Percentiles rank a stretch among this genome's conserved stretches.
phyloP scores from a whole-genome alignment of 2,329 filamentous ascomycete genomes.

The Aspergillus puulaauensis region DNA sequence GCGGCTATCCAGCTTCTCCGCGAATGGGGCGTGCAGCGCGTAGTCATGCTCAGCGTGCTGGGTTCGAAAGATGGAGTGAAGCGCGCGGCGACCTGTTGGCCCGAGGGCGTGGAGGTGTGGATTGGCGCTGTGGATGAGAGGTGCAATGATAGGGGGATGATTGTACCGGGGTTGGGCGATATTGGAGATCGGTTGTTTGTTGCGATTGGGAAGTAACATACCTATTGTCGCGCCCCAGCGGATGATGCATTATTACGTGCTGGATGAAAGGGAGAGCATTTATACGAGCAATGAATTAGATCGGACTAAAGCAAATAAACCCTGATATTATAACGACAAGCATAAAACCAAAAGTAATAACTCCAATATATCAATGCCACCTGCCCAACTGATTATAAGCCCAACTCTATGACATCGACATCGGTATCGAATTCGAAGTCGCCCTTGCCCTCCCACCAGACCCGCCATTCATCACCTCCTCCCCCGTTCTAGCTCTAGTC shows the following conservation, averaged over 20 bases:
- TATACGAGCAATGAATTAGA: neutral
- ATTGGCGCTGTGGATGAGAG: conserved; percentile 73
- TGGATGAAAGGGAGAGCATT: neutral
- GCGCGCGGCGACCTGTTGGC: conserved; percentile 74
- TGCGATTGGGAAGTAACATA: conserved; percentile 73
- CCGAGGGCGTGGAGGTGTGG: conserved; percentile 64
- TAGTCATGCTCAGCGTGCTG: conserved; percentile 74
- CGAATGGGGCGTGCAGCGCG: conserved; percentile 86
- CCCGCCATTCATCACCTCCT: neutral
- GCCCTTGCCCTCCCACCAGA: neutral
- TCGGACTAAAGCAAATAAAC: neutral
- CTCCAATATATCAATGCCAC: too few species aligned
- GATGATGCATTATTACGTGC: neutral
- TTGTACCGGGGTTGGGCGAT: conserved; percentile 85
- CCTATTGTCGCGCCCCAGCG: neutral
- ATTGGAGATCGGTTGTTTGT: conserved; percentile 87
- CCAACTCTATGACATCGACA: neutral
- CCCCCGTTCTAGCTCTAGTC: too few species aligned
- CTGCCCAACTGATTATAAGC: neutral
- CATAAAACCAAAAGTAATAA: too few species aligned
- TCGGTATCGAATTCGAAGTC: neutral
- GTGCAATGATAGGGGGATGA: conserved; percentile 79
- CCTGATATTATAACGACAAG: neutral
- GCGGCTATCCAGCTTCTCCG: conserved; percentile 85
- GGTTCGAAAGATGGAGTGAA: conserved; percentile 70